phyloP scores from a whole-genome alignment of 2,329 filamentous ascomycete genomes.

The Arthrocladium fulminans region DNA sequence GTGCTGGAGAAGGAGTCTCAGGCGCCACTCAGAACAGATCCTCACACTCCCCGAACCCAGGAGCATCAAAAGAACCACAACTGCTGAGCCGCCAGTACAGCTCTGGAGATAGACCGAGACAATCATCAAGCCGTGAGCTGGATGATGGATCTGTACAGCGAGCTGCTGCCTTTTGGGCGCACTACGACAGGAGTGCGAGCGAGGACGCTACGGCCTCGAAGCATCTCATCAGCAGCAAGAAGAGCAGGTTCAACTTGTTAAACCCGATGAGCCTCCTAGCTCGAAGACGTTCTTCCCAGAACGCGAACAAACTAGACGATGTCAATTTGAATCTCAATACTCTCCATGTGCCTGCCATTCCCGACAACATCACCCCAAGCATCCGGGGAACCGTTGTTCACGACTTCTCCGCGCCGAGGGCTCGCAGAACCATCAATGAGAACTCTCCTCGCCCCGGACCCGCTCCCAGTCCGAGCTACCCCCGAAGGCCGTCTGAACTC shows the following conservation, averaged over 20 bases:
- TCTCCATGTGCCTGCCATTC: slow-evolving; percentile 41
- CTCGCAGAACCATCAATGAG: slow-evolving; percentile 30
- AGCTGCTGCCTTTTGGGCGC: slow-evolving; percentile 1
- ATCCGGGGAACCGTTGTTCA: slow-evolving; percentile 56
- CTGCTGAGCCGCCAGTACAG: not conserved
- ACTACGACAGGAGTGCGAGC: not conserved
- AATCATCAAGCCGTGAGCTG: not conserved
- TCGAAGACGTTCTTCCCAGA: slow-evolving; percentile 47
- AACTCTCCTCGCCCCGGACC: slow-evolving; percentile 6
- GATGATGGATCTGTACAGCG: slow-evolving; percentile 1
- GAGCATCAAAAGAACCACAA: not conserved
- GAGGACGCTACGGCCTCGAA: slow-evolving; percentile 19
- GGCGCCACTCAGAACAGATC: not conserved
- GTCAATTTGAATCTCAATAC: slow-evolving; percentile 42
- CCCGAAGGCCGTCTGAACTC: slow-evolving; percentile 7
- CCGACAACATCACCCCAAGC: slow-evolving; percentile 54
- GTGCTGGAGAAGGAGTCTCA: slow-evolving; percentile 6
- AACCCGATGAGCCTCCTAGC: slow-evolving; percentile 55
- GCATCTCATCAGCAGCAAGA: slow-evolving; percentile 33
- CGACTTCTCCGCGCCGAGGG: slow-evolving; percentile 55
- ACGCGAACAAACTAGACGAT: slow-evolving; percentile 42
- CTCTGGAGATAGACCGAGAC: not conserved
- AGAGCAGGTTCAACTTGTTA: slow-evolving; percentile 44
- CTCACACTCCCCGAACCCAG: not conserved
- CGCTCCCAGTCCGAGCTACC: slow-evolving; percentile 6